Evolutionary conservation across 2,329 filamentous ascomycete species (phyloP).

Genomic region (Keithomyces neogunnii): DNA sequence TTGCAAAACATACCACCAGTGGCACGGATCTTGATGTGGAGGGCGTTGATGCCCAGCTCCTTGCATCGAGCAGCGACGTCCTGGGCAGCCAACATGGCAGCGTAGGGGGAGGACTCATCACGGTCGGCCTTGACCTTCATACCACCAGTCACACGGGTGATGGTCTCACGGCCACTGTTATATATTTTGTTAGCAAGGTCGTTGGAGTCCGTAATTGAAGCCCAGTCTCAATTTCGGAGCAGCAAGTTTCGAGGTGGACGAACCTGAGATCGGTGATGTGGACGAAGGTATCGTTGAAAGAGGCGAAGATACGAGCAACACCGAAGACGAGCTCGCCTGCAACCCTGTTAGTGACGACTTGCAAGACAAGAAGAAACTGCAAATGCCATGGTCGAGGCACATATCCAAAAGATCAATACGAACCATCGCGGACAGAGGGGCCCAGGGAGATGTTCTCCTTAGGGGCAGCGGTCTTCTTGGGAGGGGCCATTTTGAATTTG

Average conservation of each 20-base stretch:
- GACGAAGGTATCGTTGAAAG: constrained; percentile 90
- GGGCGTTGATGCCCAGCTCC: constrained; percentile 71
- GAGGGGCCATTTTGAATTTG: constrained; percentile 64
- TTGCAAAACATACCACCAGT: constrained; percentile 68
- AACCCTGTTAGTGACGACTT: constrained; percentile 9
- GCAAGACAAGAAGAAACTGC: background rate
- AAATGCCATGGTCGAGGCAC: background rate
- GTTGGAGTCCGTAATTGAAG: background rate
- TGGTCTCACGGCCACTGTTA: constrained; percentile 94
- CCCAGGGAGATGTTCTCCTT: constrained; percentile 99
- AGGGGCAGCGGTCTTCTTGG: constrained; percentile 79
- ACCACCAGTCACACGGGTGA: constrained; percentile 98
- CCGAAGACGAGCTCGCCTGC: constrained; percentile 94
- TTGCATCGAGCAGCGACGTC: constrained; percentile 84
- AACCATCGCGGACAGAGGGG: constrained; percentile 92
- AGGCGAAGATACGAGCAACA: constrained; percentile 93
- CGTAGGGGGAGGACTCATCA: constrained; percentile 99
- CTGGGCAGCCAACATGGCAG: constrained; percentile 99
- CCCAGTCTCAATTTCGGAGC: background rate
- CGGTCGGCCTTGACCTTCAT: constrained; percentile 99
- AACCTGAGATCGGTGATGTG: constrained; percentile 98
- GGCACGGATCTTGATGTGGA: constrained; percentile 99
- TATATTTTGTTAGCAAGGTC: constrained; percentile 19
- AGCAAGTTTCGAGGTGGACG: constrained; percentile 26
- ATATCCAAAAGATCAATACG: constrained; percentile 10